phyloP scores from a whole-genome alignment of 2,329 filamentous ascomycete species.

The Diplocarpon rosae region DNA sequence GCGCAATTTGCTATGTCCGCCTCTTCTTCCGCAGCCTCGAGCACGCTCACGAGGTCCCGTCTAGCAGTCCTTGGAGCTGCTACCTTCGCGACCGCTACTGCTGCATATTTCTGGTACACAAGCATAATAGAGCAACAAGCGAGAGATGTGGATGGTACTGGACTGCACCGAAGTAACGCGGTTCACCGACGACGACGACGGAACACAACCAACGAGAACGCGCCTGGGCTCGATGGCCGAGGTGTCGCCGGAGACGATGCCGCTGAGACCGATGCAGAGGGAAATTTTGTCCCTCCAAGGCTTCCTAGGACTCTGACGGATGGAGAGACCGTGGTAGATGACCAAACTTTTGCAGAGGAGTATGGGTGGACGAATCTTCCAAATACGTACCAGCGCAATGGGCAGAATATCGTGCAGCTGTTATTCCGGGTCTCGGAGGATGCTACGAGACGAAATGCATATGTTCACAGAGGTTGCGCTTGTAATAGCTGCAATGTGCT shows the following conservation, averaged over 20 bases:
- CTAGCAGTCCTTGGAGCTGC: slow-evolving; percentile 45
- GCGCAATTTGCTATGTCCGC: slow-evolving; percentile 21
- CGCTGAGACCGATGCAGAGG: slow-evolving; percentile 27
- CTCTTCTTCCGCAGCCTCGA: slow-evolving; percentile 40
- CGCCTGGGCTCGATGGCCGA: slow-evolving; percentile 1
- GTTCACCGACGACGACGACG: slow-evolving; percentile 39
- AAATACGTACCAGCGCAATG: slow-evolving; percentile 36
- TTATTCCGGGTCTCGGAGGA: slow-evolving; percentile 92
- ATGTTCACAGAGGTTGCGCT: slow-evolving; percentile 82
- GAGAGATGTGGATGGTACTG: slow-evolving; percentile 16
- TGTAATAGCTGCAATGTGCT: slow-evolving; percentile 83
- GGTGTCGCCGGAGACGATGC: slow-evolving; percentile 16
- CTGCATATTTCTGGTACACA: slow-evolving; percentile 48
- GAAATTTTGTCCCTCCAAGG: slow-evolving; percentile 15
- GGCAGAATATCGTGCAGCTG: slow-evolving; percentile 73
- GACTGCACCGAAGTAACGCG: slow-evolving; percentile 56
- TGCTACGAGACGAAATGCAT: slow-evolving; percentile 76
- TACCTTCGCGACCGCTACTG: slow-evolving; percentile 43
- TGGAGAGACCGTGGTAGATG: slow-evolving; percentile 27
- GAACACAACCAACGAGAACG: slow-evolving; percentile 4
- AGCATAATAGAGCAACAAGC: slow-evolving; percentile 26
- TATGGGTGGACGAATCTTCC: slow-evolving; percentile 16
- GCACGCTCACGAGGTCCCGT: slow-evolving; percentile 40
- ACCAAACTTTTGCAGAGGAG: slow-evolving; percentile 20
- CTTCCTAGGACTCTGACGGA: slow-evolving; percentile 15